Evolutionary conservation across 1,139 yeast species (phyloP).

Genomic region (Taiozyma sp.): DNA sequence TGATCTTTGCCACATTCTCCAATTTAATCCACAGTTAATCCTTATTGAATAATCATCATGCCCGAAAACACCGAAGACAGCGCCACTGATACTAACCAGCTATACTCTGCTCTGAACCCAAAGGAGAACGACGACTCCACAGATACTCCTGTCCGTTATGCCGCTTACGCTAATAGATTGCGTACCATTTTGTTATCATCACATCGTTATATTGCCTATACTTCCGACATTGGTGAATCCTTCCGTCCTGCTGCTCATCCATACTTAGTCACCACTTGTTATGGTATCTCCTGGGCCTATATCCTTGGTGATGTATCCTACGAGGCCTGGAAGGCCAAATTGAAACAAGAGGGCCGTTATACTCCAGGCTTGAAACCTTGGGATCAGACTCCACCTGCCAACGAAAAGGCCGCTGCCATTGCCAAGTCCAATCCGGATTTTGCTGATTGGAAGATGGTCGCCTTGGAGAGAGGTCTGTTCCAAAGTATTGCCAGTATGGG

Average conservation of each 20-base stretch:
- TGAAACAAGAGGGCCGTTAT: slow-evolving; percentile 65
- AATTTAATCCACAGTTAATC: not conserved
- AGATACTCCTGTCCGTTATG: slow-evolving; percentile 62
- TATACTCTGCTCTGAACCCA: not conserved
- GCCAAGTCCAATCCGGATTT: slow-evolving; percentile 21
- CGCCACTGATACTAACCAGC: slow-evolving; percentile 1
- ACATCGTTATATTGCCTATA: slow-evolving; percentile 84
- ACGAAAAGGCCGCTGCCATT: slow-evolving; percentile 32
- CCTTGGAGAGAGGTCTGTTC: slow-evolving; percentile 68
- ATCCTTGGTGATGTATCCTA: slow-evolving; percentile 74
- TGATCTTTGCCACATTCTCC: not conserved
- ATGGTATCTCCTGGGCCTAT: slow-evolving; percentile 76
- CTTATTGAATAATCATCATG: slow-evolving; percentile 1
- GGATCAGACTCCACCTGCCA: slow-evolving; percentile 45
- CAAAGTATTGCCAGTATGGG: slow-evolving; percentile 86
- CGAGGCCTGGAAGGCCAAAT: slow-evolving; percentile 71
- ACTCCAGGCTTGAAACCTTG: slow-evolving; percentile 65
- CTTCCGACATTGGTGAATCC: slow-evolving; percentile 88
- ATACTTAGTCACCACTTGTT: slow-evolving; percentile 54
- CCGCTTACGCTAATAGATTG: slow-evolving; percentile 75
- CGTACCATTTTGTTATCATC: slow-evolving; percentile 69
- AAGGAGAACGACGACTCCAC: slow-evolving; percentile 26
- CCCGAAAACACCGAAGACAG: slow-evolving; percentile 7
- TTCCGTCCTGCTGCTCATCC: slow-evolving; percentile 85
- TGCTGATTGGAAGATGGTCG: slow-evolving; percentile 62